These are phyloP conservation scores for Clohesyomyces aquaticus DNA, from an alignment of 495 filamentous ascomycete genomes.

Conservation along the genomic window DNA sequence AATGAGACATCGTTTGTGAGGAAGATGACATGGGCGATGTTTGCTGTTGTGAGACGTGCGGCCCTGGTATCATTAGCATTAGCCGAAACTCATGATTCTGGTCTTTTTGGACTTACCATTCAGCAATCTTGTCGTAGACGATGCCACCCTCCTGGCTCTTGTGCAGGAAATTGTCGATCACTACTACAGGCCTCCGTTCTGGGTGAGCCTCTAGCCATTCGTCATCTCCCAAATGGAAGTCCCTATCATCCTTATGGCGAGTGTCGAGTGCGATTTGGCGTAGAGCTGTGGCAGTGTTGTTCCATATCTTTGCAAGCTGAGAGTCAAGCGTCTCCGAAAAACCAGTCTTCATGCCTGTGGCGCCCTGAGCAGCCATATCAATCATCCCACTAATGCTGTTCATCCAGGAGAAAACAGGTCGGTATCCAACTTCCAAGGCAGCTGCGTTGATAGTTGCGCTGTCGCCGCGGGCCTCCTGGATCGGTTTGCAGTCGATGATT, in stretches of 20 bases:
- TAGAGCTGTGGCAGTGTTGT: slow-evolving; percentile 80
- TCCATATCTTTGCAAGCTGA: slow-evolving; percentile 88
- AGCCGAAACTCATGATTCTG: neutral
- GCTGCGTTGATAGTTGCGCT: slow-evolving; percentile 81
- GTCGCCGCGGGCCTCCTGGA: slow-evolving; percentile 90
- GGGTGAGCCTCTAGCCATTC: slow-evolving; percentile 92
- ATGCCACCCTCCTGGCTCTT: slow-evolving; percentile 71
- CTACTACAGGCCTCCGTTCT: slow-evolving; percentile 78
- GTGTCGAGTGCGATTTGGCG: slow-evolving; percentile 72
- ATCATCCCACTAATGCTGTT: slow-evolving; percentile 91
- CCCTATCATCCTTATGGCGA: slow-evolving; percentile 71
- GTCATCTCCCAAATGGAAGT: slow-evolving; percentile 74
- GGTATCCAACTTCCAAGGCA: slow-evolving; percentile 84
- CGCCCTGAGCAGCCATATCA: slow-evolving; percentile 89
- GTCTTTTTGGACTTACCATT: slow-evolving; percentile 56
- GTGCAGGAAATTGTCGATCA: slow-evolving; percentile 94
- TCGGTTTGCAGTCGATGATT: slow-evolving; percentile 92
- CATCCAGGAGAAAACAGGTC: slow-evolving; percentile 93
- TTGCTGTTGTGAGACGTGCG: slow-evolving; percentile 80
- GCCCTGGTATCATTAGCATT: slow-evolving; percentile 54
- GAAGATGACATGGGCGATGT: slow-evolving; percentile 95
- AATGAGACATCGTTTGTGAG: slow-evolving; percentile 91
- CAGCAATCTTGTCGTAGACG: slow-evolving; percentile 86
- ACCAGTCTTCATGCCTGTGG: slow-evolving; percentile 90
- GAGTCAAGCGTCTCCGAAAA: slow-evolving; percentile 94